phyloP scores from a whole-genome alignment of 192 early-diverging fungal genomes.

The Rhizoclosmatium sp. region DNA sequence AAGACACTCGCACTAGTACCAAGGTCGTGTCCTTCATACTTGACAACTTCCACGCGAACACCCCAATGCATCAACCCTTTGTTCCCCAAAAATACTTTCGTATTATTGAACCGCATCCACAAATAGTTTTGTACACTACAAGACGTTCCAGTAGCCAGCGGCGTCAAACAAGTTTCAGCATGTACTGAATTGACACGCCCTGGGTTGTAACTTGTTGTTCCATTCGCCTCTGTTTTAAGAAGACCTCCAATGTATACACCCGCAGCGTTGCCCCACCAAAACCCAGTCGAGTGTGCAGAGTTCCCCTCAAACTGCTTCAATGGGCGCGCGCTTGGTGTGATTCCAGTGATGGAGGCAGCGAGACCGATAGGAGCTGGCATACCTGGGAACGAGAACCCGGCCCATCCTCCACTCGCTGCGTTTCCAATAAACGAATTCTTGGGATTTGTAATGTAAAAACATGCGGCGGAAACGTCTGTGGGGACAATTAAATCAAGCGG shows the following conservation, averaged over 20 bases:
- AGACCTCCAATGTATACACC: slow-evolving; percentile 39
- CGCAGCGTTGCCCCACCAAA: slow-evolving; percentile 38
- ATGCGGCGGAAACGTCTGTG: slow-evolving; percentile 34
- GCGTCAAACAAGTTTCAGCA: neutral
- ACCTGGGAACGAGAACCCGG: slow-evolving; percentile 37
- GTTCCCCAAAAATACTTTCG: slow-evolving; percentile 44
- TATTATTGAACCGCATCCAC: slow-evolving; percentile 42
- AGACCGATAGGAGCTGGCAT: slow-evolving; percentile 27
- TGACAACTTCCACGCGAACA: slow-evolving; percentile 25
- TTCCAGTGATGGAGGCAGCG: neutral
- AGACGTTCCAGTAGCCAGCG: neutral
- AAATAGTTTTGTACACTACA: neutral
- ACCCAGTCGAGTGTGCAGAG: slow-evolving; percentile 43
- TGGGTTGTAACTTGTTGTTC: slow-evolving; percentile 25
- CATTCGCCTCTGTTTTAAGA: slow-evolving; percentile 24
- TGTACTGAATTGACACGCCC: slow-evolving; percentile 12
- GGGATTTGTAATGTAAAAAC: slow-evolving; percentile 39
- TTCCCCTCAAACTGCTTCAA: slow-evolving; percentile 42
- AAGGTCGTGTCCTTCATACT: slow-evolving; percentile 28
- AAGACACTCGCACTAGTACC: slow-evolving; percentile 34
- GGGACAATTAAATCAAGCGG: slow-evolving; percentile 32
- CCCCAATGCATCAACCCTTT: slow-evolving; percentile 45
- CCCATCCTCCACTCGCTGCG: slow-evolving; percentile 43
- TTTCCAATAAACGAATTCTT: slow-evolving; percentile 42
- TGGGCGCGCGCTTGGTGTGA: slow-evolving; percentile 34